phyloP scores from a whole-genome alignment of 1,284 basidiomycete genomes.

The Leccinum griseonigrum region DNA sequence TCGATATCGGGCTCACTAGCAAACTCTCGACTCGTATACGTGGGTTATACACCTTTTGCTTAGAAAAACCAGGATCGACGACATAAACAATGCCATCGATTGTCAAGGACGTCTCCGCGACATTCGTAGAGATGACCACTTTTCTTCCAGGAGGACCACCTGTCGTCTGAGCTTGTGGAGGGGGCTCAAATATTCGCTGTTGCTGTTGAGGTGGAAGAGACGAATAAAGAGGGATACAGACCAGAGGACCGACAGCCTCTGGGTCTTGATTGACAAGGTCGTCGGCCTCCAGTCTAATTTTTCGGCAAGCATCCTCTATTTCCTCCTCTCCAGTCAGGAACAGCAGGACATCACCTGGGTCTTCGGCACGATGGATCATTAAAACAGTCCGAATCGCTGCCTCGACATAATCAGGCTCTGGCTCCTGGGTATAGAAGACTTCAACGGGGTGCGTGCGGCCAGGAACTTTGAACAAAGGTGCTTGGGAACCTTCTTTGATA shows the following conservation, averaged over 20 bases:
- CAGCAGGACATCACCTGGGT: slow-evolving; percentile 88
- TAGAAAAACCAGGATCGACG: slow-evolving; percentile 96
- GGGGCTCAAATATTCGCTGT: slow-evolving; percentile 91
- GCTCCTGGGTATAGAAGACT: slow-evolving; percentile 94
- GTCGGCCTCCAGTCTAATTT: slow-evolving; percentile 89
- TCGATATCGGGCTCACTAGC: slow-evolving; percentile 93
- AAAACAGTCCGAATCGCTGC: slow-evolving; percentile 95
- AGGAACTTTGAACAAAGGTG: slow-evolving; percentile 94
- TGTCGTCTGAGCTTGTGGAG: slow-evolving; percentile 62
- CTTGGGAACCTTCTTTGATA: slow-evolving; percentile 49
- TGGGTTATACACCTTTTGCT: slow-evolving; percentile 97
- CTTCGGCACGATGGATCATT: slow-evolving; percentile 97
- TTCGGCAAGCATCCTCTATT: slow-evolving; percentile 95
- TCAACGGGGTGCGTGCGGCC: slow-evolving; percentile 97
- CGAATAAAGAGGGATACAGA: slow-evolving; percentile 92
- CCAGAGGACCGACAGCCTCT: slow-evolving; percentile 81
- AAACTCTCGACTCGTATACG: slow-evolving; percentile 95
- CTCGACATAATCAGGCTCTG: slow-evolving; percentile 96
- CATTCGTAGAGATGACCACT: slow-evolving; percentile 95
- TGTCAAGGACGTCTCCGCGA: slow-evolving; percentile 96
- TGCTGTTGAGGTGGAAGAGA: slow-evolving; percentile 92
- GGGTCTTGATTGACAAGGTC: slow-evolving; percentile 69
- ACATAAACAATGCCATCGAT: slow-evolving; percentile 99
- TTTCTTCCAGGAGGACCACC: slow-evolving; percentile 88
- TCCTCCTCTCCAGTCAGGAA: slow-evolving; percentile 99